phyloP scores from a whole-genome alignment of 352 stramenopile genomes.

The Pythium sukuiense region DNA sequence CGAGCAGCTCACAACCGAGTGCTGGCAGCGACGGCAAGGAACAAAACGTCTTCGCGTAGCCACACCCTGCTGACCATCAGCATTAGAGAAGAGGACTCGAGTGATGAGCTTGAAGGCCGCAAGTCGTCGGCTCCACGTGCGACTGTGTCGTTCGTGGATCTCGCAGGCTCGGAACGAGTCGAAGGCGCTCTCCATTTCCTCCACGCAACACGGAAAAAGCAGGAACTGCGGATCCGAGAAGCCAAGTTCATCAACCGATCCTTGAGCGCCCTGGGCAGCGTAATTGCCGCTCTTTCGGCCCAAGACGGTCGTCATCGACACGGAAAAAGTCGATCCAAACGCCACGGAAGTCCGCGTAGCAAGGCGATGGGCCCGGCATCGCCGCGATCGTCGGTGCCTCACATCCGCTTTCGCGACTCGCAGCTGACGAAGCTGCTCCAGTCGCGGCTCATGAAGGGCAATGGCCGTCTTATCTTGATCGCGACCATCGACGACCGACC shows the following conservation, averaged over 20 bases:
- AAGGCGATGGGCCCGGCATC: not conserved
- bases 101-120: conserved; percentile 8
- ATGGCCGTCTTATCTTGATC: conserved; percentile 54
- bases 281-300: conserved; percentile 53
- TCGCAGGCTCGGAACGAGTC: conserved; percentile 67
- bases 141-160: conserved; percentile 69
- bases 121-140: conserved; percentile 11
- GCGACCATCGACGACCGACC: conserved; percentile 61
- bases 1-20: conserved; percentile 49
- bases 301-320: conserved; percentile 8
- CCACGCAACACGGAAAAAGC: conserved; percentile 42
- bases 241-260: conserved; percentile 83
- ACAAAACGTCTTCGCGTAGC: conserved; percentile 71
- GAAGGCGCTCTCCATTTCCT: conserved; percentile 55
- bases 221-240: conserved; percentile 69
- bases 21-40: conserved; percentile 55
- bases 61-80: conserved; percentile 71
- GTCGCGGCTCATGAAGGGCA: conserved; percentile 42
- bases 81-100: conserved; percentile 12
- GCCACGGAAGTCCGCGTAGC: conserved; percentile 7
- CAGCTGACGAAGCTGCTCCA: conserved; percentile 75
- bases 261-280: conserved; percentile 60
- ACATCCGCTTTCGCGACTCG: conserved; percentile 72
- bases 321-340: not conserved
- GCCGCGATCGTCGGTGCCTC: not conserved